Evolutionary conservation across 139 green algal species (phyloP).

Genomic region (Closterium sp.): DNA sequence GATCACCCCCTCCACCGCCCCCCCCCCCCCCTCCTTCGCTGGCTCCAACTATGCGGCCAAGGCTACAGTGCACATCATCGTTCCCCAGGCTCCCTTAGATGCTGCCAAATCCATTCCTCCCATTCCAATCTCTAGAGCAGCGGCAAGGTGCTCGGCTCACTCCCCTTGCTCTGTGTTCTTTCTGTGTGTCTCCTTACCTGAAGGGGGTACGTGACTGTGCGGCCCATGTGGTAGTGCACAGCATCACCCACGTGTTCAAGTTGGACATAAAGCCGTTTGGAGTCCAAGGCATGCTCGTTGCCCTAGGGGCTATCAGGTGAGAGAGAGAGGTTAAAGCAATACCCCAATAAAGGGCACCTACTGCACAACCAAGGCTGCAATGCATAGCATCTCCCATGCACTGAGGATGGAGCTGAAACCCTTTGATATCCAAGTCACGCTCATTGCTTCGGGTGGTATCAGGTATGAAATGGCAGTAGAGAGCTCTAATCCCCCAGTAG

Average conservation of each 20-base stretch:
- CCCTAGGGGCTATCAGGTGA: conserved; percentile 24
- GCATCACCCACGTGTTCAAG: conserved; percentile 52
- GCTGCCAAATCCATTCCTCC: too few relatives aligned
- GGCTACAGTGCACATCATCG: too few relatives aligned
- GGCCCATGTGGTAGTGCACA: conserved; percentile 55
- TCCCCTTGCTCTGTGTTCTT: too few relatives aligned
- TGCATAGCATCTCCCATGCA: not conserved
- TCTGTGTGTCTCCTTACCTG: too few relatives aligned
- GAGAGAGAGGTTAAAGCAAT: not conserved
- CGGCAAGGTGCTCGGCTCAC: too few relatives aligned
- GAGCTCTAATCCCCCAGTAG: too few relatives aligned
- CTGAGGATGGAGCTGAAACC: conserved; percentile 17
- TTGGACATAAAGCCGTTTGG: conserved; percentile 59
- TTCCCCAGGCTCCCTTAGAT: too few relatives aligned
- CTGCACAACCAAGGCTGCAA: conserved; percentile 53
- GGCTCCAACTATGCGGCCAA: too few relatives aligned
- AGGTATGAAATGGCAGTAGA: not conserved
- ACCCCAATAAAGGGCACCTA: conserved; percentile 55
- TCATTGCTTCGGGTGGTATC: not conserved
- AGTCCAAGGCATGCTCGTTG: conserved; percentile 47
- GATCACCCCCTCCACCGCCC: conserved; percentile 43
- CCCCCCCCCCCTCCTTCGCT: too few relatives aligned
- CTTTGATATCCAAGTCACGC: conserved; percentile 15
- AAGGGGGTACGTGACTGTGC: conserved; percentile 44
- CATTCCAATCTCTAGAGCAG: too few relatives aligned